Evolutionary conservation across 1,284 basidiomycete species (phyloP), one percentile per base, ranked within the genome.

Genomic region (Anthracocystis panici-leucophaei): DNA sequence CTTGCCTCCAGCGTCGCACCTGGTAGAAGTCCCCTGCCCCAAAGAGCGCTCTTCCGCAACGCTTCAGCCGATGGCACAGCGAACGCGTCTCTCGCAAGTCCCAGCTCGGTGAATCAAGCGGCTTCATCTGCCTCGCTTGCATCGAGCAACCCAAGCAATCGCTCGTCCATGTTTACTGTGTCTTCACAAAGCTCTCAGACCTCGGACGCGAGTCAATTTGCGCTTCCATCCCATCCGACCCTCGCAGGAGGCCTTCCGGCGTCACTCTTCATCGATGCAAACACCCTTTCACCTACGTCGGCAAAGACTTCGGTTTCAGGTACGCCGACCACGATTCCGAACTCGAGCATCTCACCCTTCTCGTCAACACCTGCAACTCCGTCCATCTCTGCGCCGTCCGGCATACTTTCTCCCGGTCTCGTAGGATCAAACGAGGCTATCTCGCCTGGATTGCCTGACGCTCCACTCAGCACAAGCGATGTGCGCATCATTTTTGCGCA

Each of bases 401-500:
- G 58, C 2, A 33, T 51, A 2, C 50, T 60, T 9, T 48, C 58
- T 27, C 42, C 57, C 0, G 53, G 64, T 10, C 25, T 61, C 7
- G 23, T 41, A 10, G 46, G 45, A 5, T 42, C 52, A 11, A 48
- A n/a, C 11, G 67, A 75, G 8, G 35, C 45, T 1, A 54, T 41
- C 8, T 33, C 55, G 5, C 38, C 42, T 12, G 52, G 49, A 42
- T 45, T 57, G 4, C 27, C 73, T 6, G 70, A 77, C 14, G 63
- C 82, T 20, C 82, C 84, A 18, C 91, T 97, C 89, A 89, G 90
- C 3, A 85, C 86, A 0, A 90, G 92, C 29, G 93, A 94, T 82
- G 87, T 89, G 27, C 90, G 89, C 75, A 89, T 90, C 61, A 91
- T 95, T 23, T 95, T 95, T 86, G 88, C 89, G 74, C 94, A 95